Evolutionary conservation across 441 rosid species (phyloP), one percentile per base, ranked within the genome.

Genomic region (Erysimum cheiri): DNA sequence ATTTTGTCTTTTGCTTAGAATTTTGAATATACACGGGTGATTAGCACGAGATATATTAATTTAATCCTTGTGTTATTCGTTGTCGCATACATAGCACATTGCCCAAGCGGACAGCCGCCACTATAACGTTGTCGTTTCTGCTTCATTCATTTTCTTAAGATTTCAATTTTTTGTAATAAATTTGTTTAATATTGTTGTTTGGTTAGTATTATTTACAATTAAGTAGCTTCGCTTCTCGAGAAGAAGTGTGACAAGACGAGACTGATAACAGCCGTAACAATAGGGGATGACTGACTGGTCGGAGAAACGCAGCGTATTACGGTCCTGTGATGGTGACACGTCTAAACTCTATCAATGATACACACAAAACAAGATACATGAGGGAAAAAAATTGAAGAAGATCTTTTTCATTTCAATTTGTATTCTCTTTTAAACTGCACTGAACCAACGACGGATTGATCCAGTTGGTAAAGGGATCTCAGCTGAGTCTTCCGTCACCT

Each of bases 221-320:
- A 15, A 57, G 10, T 17, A 35, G 58, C 37, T 33, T 57, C 22
- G 49, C 29, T 33, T 57, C 22, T 46, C 47, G 36, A 58, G 56
- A 53, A 49, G 44, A 53, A 49, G 44, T 31, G 69, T 53, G 75
- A 71, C 75, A 71, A 43, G 63, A 62, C 75, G 28, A 53, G 55
- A 41, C 47, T 52, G 54, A 53, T 19, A 41, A 53, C 4, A 71
- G 69, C 69, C 75, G 69, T 62, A 70, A 52, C 60, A 60, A 49
- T 36, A 53, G 67, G 58, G 17, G 74, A 15, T 32, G 33, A 41
- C 31, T 60, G 17, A 57, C 57, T 46, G 26, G 72, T 69, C 64
- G 37, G 60, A 37, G 35, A 48, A 70, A 39, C 60, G 41, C 40
- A 60, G 67, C 60, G 39, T 61, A 3, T 11, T 40, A 61, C 44